Evolutionary conservation across 2,329 filamentous ascomycete genomes (phyloP), one percentile per base, ranked within the genome.

Genomic region (Ophiostoma sp.): DNA sequence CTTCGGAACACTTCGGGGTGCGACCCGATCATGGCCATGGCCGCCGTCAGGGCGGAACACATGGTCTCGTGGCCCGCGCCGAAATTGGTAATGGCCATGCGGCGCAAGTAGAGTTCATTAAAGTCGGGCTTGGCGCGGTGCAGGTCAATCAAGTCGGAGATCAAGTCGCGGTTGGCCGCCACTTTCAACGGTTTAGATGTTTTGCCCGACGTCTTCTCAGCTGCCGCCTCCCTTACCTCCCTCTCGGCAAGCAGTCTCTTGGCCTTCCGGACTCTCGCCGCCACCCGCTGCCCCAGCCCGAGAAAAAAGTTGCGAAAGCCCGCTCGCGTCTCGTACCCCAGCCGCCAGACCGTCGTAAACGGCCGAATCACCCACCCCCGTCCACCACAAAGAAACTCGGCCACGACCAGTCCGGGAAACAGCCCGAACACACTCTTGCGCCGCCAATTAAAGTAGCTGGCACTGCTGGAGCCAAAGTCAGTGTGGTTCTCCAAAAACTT

Each of bases 41-140:
- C 80, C 3, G 86, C 84, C 0, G 86, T 87, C 7, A 88, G 77
- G 0, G 86, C 86, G 0, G 86, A 86, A 12, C 85, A 85, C 80
- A 87, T 82, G 0, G 86, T 88, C 76, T 88, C 86, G 74, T 88
- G 86, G 0, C 86, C 86, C 0, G 86, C 86, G 12, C 86, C 86
- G 75, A 88, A 88, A 75, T 88, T 88, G 1, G 86, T 87, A 2
- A 87, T 81, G 2, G 85, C 85, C 81, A 88, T 85, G 36, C 86
- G 84, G 2, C 84, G 83, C 11, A 88, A 81, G 70, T 88, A 87
- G 0, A 76, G 78, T 33, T 85, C 82, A 0, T 77, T 84, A 73
- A 88, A 87, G 6, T 83, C 83, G 0, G 85, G 83, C 25, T 82
- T 84, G 4, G 82, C 79, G 17, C 80, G 79, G 76, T 87, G 84